phyloP scores from a whole-genome alignment of 108 stramenopile genomes.

The Ochromonas danica region DNA sequence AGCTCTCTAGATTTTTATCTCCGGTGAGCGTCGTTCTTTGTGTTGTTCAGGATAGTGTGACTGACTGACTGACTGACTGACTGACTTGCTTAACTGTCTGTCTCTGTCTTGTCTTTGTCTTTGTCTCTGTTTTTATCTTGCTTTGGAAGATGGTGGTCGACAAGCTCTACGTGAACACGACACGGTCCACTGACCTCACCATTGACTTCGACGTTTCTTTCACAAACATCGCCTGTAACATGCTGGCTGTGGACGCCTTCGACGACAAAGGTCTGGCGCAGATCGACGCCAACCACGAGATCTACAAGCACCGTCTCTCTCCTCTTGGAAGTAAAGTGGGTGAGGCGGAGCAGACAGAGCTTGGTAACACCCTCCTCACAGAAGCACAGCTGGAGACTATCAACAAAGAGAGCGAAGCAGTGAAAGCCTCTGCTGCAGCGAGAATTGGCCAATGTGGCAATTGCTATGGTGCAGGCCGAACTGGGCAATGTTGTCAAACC shows the following conservation, averaged over 20 bases:
- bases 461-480: conserved; percentile 89
- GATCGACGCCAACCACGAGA: conserved; percentile 67
- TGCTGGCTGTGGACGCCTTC: conserved; percentile 79
- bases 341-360: conserved; percentile 62
- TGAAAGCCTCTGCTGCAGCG: conserved; percentile 46
- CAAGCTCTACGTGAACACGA: conserved; percentile 25
- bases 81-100: too few species aligned
- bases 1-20: too few species aligned
- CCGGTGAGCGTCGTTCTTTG: too few species aligned
- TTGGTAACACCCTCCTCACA: conserved; percentile 67
- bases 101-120: too few species aligned
- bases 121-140: not conserved
- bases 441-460: conserved; percentile 77
- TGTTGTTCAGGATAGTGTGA: not conserved
- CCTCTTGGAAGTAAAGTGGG: conserved; percentile 50
- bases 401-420: conserved; percentile 6
- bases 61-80: too few species aligned
- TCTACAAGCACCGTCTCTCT: conserved; percentile 76
- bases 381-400: conserved; percentile 3
- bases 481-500: conserved; percentile 88
- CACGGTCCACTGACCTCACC: conserved; percentile 57
- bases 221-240: conserved; percentile 69
- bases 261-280: conserved; percentile 74
- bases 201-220: conserved; percentile 87
- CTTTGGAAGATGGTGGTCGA: not conserved